phyloP scores from a whole-genome alignment of 139 green algal genomes.

The Chlorella sp. region DNA sequence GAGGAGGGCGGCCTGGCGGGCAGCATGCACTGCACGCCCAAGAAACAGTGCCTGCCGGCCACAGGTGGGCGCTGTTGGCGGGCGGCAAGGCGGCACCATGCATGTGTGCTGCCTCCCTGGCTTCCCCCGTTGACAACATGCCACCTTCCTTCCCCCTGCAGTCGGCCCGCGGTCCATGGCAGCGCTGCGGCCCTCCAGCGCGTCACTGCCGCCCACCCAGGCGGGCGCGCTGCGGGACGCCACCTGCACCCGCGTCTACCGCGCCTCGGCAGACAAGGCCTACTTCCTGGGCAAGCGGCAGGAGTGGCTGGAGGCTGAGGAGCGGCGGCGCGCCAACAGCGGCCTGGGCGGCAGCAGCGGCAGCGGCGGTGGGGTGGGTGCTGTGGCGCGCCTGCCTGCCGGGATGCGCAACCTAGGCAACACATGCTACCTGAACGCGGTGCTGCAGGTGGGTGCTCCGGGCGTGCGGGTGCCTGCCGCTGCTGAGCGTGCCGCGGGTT shows the following conservation, averaged over 20 bases:
- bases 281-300: background rate
- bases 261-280: background rate
- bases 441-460: constrained; percentile 74
- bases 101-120: no score
- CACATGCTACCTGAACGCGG: constrained; percentile 97
- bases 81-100: no score
- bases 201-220: background rate
- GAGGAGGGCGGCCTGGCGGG: background rate
- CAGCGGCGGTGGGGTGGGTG: background rate
- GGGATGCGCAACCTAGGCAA: constrained; percentile 95
- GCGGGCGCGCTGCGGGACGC: no score
- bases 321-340: background rate
- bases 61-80: background rate
- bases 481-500: no score
- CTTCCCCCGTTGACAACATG: no score
- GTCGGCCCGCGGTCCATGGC: no score
- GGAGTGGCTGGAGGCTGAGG: background rate
- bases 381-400: background rate
- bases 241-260: background rate
- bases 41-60: constrained; percentile 2
- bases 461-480: no score
- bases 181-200: no score
- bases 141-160: no score
- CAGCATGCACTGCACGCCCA: background rate
- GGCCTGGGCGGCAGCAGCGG: background rate